phyloP scores from a whole-genome alignment of 2,329 filamentous ascomycete species.

The Anisogramma anomala region DNA sequence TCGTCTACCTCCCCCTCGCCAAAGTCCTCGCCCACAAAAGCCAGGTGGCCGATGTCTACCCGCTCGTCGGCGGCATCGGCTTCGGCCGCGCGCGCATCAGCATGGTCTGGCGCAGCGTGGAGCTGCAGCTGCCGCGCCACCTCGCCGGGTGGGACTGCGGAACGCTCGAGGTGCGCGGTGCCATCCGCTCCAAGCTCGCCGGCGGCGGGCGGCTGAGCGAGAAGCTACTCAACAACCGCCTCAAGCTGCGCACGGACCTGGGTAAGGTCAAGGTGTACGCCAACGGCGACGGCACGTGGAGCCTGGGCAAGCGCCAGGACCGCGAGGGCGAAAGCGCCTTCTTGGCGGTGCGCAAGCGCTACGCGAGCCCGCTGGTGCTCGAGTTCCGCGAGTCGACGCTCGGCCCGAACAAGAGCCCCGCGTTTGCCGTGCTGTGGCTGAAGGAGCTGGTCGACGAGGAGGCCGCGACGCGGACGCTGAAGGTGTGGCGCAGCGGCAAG shows the following conservation, averaged over 20 bases:
- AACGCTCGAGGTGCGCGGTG: constrained; percentile 51
- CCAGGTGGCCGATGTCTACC: constrained; percentile 55
- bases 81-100: constrained; percentile 58
- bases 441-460: constrained; percentile 59
- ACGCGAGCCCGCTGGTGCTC: constrained; percentile 42
- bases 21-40: constrained; percentile 51
- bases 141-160: constrained; percentile 61
- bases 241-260: constrained; percentile 50
- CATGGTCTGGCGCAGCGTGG: constrained; percentile 60
- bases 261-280: constrained; percentile 47
- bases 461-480: constrained; percentile 43
- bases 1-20: constrained; percentile 54
- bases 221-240: constrained; percentile 35
- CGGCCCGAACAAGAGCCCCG: constrained; percentile 42
- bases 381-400: constrained; percentile 47
- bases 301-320: constrained; percentile 32
- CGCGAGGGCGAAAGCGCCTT: constrained; percentile 28
- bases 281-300: constrained; percentile 38
- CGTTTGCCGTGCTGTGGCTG: constrained; percentile 57
- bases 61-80: constrained; percentile 60
- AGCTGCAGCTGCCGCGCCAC: constrained; percentile 46
- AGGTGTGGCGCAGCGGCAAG: constrained; percentile 57
- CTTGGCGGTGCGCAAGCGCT: constrained; percentile 50
- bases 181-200: constrained; percentile 30
- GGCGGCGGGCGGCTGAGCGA: constrained; percentile 31